Base-by-base conservation (phyloP, 176 grass and related monocot genomes). In the Phragmites australis region DNA sequence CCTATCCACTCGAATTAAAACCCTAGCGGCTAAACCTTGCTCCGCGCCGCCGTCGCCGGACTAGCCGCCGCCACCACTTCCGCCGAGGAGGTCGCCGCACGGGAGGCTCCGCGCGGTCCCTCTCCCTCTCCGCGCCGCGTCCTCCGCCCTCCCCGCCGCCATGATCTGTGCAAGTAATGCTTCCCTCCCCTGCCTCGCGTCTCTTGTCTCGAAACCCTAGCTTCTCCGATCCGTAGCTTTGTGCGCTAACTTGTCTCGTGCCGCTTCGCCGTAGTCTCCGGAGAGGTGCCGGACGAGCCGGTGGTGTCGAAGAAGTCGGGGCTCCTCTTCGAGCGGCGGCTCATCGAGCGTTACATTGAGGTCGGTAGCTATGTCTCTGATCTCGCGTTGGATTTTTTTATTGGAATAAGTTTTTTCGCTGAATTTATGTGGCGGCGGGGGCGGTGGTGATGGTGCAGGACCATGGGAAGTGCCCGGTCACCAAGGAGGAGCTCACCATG, bases 301-400 rank as follows among this genome's bases (percentile, higher is more conserved):
- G 93, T 99, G 44, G 85, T 99, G 31, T 96, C 90, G 16, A 99
- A 96, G 90, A 99, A 95, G 84, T 99, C 97, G 6, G 97, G 97
- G 9, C 93, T 87, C 14, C 81, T 99, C 61, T 99, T 88, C 79
- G 97, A 99, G 83, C 84, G 97, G 60, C 90, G 97, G 43, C 84
- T 99, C 55, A 82, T 99, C 81, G 97, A 99, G 79, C 88, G 91
- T 56, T 90, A 91, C 75, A 85, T 96, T 74, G 88, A 89, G 88
- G 93, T 96, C 77, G 21, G 80, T 48, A 29, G 32, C 57, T 84
- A 26, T 55, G 29, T 72, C 27, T 41, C 73, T 85, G 82, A 85
- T 89, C 85, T 77, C 56, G 17, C 34, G 1, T 41, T 19, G 19
- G 22, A 3, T 42, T 60, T 76, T 15, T 43, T 39, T 76, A n/a